Base-by-base conservation (phyloP, 2,329 filamentous ascomycete genomes). In the Colletotrichum sp. region DNA sequence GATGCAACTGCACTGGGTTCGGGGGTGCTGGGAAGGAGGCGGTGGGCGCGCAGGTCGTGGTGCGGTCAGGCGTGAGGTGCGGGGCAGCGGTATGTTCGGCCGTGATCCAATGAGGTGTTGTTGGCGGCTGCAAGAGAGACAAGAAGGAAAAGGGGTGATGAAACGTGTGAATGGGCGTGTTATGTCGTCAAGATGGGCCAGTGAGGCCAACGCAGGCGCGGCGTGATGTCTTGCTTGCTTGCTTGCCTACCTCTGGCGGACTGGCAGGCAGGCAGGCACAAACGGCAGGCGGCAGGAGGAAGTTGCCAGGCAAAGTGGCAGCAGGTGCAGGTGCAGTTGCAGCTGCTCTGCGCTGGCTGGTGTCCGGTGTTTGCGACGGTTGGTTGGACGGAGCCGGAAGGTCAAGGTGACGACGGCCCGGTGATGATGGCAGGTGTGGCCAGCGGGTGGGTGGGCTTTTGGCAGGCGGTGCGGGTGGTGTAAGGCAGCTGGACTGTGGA, bases 21-120 rank as follows among this genome's bases (percentile, higher is more conserved):
- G 57, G 39, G 36, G 62, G 52, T 62, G 32, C 59, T 55, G 18
- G 32, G 55, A 39, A 16, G 72, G 32, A 55, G 57, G 21, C 30
- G 52, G 71, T 68, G 67, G 68, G 69, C 44, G 69, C 39, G 24
- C 18, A 39, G 69, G n/a, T 52, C n/a, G 44, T 21, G n/a, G 16
- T 55, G 73, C 18, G 18, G 69, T 72, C 36, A 60, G 70, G 64
- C 30, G 44, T 52, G n/a, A 12, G 39, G 26, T 72, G 69, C 69
- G 73, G 73, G 74, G 70, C 70, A 39, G 70, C 64, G 59, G 70
- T 76, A 39, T 59, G 64, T 28, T 74, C 49, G 57, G 64, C 34
- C 59, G 62, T 64, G 21, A 65, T 28, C 32, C 55, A 49, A 60
- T 52, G 44, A 36, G 26, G 9, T 21, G 24, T 36, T 15, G 52